Percentiles rank a stretch among this genome's conserved stretches.
These are phyloP conservation scores for Calycina herbarum DNA, from an alignment of 2,329 filamentous ascomycete genomes.

Conservation along the genomic window DNA sequence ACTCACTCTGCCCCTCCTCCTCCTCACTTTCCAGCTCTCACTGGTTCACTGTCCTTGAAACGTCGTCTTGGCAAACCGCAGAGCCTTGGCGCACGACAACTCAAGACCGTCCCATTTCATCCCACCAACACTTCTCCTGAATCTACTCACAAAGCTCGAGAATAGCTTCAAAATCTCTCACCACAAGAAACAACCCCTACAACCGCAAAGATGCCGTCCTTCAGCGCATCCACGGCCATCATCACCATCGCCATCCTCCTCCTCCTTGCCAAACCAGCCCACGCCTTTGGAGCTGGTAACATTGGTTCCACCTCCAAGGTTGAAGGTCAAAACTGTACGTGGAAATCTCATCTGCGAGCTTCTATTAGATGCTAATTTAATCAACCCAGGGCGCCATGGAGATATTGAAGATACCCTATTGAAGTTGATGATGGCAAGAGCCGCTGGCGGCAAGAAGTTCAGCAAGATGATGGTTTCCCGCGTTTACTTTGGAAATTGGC, in stretches of 20 bases:
- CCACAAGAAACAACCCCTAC: conserved; percentile 4
- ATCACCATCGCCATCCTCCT: conserved; percentile 57
- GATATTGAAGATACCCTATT: conserved; percentile 92
- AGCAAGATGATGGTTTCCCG: conserved; percentile 83
- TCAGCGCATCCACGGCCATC: conserved; percentile 31
- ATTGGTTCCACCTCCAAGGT: conserved; percentile 79
- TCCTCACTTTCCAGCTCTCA: background rate
- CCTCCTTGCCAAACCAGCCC: conserved; percentile 64
- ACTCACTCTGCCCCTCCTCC: background rate
- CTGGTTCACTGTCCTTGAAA: conserved; percentile 2
- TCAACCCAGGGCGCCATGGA: conserved; percentile 68
- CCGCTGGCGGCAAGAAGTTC: conserved; percentile 75
- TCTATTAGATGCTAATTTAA: conserved; percentile 19
- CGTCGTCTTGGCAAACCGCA: background rate
- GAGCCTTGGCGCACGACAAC: background rate
- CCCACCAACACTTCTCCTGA: conserved; percentile 1
- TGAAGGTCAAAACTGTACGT: conserved; percentile 78
- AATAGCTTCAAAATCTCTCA: conserved; percentile 5
- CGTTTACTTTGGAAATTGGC: conserved; percentile 96
- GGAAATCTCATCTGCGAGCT: background rate
- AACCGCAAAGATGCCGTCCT: conserved; percentile 32
- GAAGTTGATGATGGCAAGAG: conserved; percentile 62
- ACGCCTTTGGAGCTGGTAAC: conserved; percentile 86
- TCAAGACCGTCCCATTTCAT: background rate
- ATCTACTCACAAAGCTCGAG: conserved; percentile 11